Base-by-base conservation (phyloP, 192 early-diverging fungal genomes). In the Paraglomus occultum region DNA sequence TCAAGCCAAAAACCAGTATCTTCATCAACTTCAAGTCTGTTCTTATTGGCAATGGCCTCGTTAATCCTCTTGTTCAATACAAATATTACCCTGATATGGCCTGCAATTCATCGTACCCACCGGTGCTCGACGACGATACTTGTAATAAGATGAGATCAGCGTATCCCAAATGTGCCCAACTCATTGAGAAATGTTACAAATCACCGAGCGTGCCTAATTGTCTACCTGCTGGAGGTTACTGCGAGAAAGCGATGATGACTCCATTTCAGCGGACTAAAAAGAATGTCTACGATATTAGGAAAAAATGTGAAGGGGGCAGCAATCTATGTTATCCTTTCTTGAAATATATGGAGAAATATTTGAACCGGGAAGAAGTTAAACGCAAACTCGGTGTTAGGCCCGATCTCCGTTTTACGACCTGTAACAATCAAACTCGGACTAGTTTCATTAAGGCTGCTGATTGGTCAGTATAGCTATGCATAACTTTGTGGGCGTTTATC, bases 271-370 rank as follows among this genome's bases (percentile, higher is more conserved):
- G 85, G 74, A 87, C 92, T 8, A 92, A 91, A 17, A 81, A 86
- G 74, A 97, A 97, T 79, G 90, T 91, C 53, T 99, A 99, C 81
- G 97, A 99, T 78, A 88, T 99, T 42, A 89, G 97, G 58, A 81
- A 83, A 50, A 85, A 90, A 49, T 97, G 96, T 79, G 89, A 92
- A 66, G 79, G 84, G 47, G 81, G 76, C 67, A 89, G 87, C 74
- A 81, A 85, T 54, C 86, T 97, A 14, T 99, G 95, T 86, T 99
- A 93, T 73, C 86, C 86, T 15, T 97, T 63, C 76, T 95, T 65
- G 78, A 74, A n/a, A 20, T 89, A 87, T 65, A 92, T 99, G 60
- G 87, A 94, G 67, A 63, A 72, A 1, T 99, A 86, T 74, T 80
- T 93, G 47, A 96, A 97, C 84, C 78, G 60, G 11, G 76, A 85